Evolutionary conservation across 1,284 basidiomycete genomes (phyloP).

Genomic region (Boletellus deceptivus): DNA sequence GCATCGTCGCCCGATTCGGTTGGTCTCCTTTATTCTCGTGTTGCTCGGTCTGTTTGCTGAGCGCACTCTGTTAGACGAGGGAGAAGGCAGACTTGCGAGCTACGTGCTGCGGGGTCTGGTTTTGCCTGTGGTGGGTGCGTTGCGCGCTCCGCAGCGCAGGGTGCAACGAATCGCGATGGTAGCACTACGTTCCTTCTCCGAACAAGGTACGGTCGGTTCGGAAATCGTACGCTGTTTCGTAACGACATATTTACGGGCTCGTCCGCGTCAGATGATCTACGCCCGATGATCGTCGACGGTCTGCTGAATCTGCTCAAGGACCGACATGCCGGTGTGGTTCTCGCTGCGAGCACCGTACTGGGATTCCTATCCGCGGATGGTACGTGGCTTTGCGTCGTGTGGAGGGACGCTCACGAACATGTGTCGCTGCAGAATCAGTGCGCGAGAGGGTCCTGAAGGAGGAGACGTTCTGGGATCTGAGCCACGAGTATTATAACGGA

Average conservation of each 20-base stretch:
- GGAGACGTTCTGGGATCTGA: conserved; percentile 16
- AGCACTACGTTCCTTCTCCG: conserved; percentile 13
- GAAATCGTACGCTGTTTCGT: background rate
- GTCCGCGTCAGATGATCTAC: conserved; percentile 7
- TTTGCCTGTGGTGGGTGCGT: conserved; percentile 13
- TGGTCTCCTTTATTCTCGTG: background rate
- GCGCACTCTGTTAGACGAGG: conserved; percentile 5
- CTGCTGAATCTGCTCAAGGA: conserved; percentile 20
- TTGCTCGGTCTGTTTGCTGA: background rate
- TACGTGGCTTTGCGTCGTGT: conserved; percentile 6
- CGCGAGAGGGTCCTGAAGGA: conserved; percentile 15
- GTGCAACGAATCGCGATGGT: conserved; percentile 19
- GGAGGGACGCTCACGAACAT: background rate
- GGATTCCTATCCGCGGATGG: conserved; percentile 13
- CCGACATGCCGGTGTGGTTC: conserved; percentile 17
- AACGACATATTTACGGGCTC: background rate
- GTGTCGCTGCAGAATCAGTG: conserved; percentile 12
- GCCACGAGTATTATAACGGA: conserved; percentile 18
- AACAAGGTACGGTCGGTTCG: conserved; percentile 9
- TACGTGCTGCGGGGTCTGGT: conserved; percentile 10
- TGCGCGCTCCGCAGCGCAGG: conserved; percentile 15
- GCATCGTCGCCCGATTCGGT: conserved; percentile 21
- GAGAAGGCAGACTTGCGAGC: background rate
- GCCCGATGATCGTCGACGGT: conserved; percentile 6
- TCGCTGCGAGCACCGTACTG: conserved; percentile 15